Conservation (phyloP, 805 yeast species). For the Ogataea haglerorum region DNA sequence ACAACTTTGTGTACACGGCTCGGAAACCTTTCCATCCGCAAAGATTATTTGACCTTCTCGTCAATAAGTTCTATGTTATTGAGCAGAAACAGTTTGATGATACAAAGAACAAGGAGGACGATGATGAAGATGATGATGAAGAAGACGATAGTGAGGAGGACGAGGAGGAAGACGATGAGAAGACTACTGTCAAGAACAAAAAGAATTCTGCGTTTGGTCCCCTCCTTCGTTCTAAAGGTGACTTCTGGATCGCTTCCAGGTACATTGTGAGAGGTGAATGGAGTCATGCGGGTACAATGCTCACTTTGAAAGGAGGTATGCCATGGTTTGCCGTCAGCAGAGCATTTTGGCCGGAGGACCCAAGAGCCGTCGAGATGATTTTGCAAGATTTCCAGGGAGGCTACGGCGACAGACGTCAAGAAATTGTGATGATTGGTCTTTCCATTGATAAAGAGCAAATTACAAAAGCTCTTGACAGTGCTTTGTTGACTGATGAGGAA, state of each 20-base stretch:
- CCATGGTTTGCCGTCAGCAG: slow-evolving; percentile 1
- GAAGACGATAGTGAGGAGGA: neutral
- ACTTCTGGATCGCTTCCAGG: slow-evolving; percentile 2
- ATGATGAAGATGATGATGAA: slow-evolving; percentile 1
- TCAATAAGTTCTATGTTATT: slow-evolving; percentile 1
- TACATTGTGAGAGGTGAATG: slow-evolving; percentile 1
- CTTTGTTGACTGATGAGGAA: slow-evolving; percentile 1
- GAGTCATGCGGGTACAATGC: slow-evolving; percentile 1
- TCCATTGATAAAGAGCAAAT: slow-evolving; percentile 1
- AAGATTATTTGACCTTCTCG: neutral
- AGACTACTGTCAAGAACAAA: slow-evolving; percentile 1
- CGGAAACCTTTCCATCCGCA: slow-evolving; percentile 1
- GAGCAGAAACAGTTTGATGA: slow-evolving; percentile 1
- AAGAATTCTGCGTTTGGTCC: slow-evolving; percentile 1
- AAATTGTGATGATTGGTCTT: slow-evolving; percentile 1
- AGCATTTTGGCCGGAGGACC: slow-evolving; percentile 1
- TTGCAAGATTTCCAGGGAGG: slow-evolving; percentile 1
- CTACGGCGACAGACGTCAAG: slow-evolving; percentile 1
- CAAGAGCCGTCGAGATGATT: slow-evolving; percentile 1
- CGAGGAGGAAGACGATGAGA: neutral
- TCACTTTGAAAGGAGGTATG: slow-evolving; percentile 1
- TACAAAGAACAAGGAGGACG: slow-evolving; percentile 1
- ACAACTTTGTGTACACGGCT: slow-evolving; percentile 1
- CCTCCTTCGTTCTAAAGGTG: slow-evolving; percentile 1
- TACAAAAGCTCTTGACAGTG: slow-evolving; percentile 1